Percentiles rank a stretch among this genome's conserved stretches.
phyloP scores from a whole-genome alignment of 257 asterid species.

The Solanum arcanum region DNA sequence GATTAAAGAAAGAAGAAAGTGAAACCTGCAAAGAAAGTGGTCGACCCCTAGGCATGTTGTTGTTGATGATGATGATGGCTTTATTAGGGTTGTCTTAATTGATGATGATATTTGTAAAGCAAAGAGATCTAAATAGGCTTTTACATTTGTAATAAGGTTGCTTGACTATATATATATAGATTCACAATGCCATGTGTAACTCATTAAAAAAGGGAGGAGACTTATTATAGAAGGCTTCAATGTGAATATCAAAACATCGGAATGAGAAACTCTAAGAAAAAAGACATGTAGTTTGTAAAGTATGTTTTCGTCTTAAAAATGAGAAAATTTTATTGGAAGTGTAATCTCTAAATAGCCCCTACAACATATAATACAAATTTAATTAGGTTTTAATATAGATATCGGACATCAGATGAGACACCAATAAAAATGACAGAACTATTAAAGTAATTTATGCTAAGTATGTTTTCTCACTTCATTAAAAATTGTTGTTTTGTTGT shows the following conservation, averaged over 20 bases:
- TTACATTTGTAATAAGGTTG: constrained; percentile 16
- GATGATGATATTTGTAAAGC: constrained; percentile 19
- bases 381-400: neutral
- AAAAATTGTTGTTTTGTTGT: neutral
- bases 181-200: neutral
- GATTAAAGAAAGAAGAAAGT: neutral
- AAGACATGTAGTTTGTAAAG: neutral
- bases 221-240: neutral
- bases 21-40: constrained; percentile 82
- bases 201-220: neutral
- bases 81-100: neutral
- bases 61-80: constrained; percentile 1
- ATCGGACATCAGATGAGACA: neutral
- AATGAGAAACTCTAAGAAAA: too few relatives aligned
- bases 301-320: neutral
- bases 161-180: constrained; percentile 9
- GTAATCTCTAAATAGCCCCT: neutral
- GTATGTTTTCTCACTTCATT: neutral
- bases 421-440: neutral
- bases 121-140: constrained; percentile 14
- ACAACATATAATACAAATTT: neutral
- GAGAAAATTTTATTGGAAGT: neutral
- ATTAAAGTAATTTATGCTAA: neutral
- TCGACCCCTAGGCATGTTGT: constrained; percentile 57
- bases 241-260: neutral